phyloP scores from a whole-genome alignment of 2,329 filamentous ascomycete species.

The Penicillium oxalicum region DNA sequence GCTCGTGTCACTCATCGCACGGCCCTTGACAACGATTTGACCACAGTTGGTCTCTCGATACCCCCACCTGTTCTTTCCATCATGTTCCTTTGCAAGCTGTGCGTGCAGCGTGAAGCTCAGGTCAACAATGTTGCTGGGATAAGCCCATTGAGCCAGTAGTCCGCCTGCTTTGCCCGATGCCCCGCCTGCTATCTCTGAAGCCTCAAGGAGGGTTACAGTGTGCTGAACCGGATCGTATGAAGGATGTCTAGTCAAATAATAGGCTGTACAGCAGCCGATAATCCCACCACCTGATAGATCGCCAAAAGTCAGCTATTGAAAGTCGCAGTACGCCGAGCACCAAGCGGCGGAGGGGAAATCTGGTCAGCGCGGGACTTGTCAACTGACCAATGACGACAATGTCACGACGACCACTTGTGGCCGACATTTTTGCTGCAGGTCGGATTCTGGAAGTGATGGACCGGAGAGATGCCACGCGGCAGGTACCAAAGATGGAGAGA shows the following conservation, averaged over 20 bases:
- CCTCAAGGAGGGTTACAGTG: constrained; percentile 80
- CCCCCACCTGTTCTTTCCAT: constrained; percentile 74
- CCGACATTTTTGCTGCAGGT: constrained; percentile 27
- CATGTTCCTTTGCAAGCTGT: constrained; percentile 77
- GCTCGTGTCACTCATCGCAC: constrained; percentile 31
- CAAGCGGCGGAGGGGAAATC: constrained; percentile 23
- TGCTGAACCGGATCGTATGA: constrained; percentile 69
- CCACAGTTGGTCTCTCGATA: constrained; percentile 77
- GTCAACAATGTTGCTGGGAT: constrained; percentile 75
- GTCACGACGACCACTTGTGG: constrained; percentile 27
- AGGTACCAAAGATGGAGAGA: background rate
- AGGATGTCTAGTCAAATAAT: constrained; percentile 82
- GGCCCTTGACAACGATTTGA: constrained; percentile 50
- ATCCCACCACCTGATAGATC: constrained; percentile 69
- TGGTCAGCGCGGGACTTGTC: background rate
- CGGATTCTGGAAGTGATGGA: constrained; percentile 12
- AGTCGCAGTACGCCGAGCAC: no score
- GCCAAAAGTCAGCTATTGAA: constrained; percentile 6
- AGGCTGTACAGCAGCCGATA: constrained; percentile 85
- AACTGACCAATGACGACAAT: constrained; percentile 38
- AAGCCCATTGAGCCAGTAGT: constrained; percentile 84
- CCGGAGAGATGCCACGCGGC: constrained; percentile 21
- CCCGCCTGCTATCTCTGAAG: constrained; percentile 75
- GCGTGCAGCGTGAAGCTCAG: constrained; percentile 78
- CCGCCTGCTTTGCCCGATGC: constrained; percentile 94